A percentile compares a stretch with the other conserved stretches of the same genome.
These are phyloP conservation scores for Globisporangium carolinianum DNA, from an alignment of 352 stramenopile genomes.

Conservation along the genomic window DNA sequence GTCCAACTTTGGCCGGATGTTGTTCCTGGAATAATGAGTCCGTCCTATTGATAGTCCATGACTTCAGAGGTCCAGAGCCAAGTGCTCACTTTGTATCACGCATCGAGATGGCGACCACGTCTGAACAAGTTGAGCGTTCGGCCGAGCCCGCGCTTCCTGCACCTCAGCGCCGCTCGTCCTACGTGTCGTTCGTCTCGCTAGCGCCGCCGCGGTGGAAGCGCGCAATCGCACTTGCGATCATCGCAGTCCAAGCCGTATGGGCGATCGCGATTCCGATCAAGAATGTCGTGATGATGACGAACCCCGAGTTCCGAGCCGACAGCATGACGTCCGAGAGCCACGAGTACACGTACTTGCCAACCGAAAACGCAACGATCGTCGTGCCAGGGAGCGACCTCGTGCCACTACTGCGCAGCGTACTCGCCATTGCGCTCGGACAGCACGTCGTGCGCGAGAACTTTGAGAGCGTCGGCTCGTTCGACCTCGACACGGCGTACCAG, in stretches of 20 bases:
- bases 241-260: slow-evolving; percentile 23
- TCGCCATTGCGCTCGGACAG: slow-evolving; percentile 16
- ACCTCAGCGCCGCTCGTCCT: not conserved
- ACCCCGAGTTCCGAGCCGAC: slow-evolving; percentile 21
- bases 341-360: slow-evolving; percentile 5
- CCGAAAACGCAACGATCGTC: not conserved
- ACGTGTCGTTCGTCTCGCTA: not conserved
- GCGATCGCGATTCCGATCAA: slow-evolving; percentile 32
- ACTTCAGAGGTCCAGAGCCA: too few species aligned
- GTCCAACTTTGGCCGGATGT: too few species aligned
- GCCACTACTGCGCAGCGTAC: slow-evolving; percentile 14
- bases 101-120: not conserved
- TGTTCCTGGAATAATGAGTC: too few species aligned
- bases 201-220: slow-evolving; percentile 11
- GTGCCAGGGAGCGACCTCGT: slow-evolving; percentile 16
- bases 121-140: not conserved
- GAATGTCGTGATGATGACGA: slow-evolving; percentile 31
- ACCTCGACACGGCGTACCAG: slow-evolving; percentile 22
- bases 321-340: slow-evolving; percentile 10
- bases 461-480: slow-evolving; percentile 16
- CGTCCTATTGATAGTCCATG: too few species aligned
- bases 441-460: slow-evolving; percentile 19
- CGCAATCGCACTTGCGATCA: slow-evolving; percentile 10
- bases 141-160: not conserved
- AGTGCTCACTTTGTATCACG: too few species aligned